Evolutionary conservation across 768 basidiomycete species (phyloP), one percentile per base, ranked within the genome.

Genomic region (Leccinum variicolor): DNA sequence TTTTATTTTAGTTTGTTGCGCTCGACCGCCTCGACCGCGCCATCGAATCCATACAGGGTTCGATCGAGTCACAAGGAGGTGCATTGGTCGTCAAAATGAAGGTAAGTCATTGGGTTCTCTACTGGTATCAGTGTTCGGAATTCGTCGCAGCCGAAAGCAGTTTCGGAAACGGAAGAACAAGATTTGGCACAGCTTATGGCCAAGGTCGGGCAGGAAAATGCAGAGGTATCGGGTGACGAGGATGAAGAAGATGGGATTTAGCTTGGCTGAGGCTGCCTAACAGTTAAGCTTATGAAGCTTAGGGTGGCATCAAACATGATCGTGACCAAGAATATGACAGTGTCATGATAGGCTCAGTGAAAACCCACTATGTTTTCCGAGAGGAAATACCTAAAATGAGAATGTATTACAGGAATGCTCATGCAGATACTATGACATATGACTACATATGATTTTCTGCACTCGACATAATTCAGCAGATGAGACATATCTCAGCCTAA

Each of bases 171-270:
- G 5, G 97, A 99, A 76, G 97, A 99, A 73, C 90, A 94, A 63
- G 97, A 98, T 71, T 84, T 99, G 61, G 95, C 94, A 1, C 90
- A 94, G 62, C 89, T 97, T 66, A 98, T 99, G 96, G 92, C 90
- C 39, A 91, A 93, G 73, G 94, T 89, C 19, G 89, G 89, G 57
- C 82, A 85, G 69, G 96, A 97, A 76, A 99, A 99, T 71, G 92
- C 87, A 5, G 95, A 99, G 69, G 92, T 98, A 1, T 94, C 92
- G 14, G 96, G 95, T 54, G 94, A 98, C 71, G 94, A 96, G 64
- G 87, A 89, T 49, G 94, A 90, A 1, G 89, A 92, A 6, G 89
- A 83, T 13, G 79, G 62, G 5, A 8, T 57, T 23, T 71, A 70
- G 54, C 19, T 19, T 15, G 48, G 4, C 23, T 3, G 15, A 5